Conservation (phyloP, 2,329 filamentous ascomycete species). For the Ophiobolus disseminans region DNA sequence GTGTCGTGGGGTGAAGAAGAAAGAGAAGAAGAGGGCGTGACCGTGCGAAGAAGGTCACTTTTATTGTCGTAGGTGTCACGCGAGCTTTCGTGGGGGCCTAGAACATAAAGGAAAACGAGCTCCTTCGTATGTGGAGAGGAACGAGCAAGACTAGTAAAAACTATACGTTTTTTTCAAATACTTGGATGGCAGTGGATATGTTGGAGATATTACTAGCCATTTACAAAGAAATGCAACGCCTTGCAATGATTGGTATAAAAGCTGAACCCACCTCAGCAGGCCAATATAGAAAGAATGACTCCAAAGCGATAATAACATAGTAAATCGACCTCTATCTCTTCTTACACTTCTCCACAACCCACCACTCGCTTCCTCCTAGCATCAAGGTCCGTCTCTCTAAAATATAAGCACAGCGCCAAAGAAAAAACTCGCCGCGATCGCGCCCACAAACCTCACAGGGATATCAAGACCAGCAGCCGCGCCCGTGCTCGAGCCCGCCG, state of each 20-base stretch:
- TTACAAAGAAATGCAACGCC: conserved; percentile 11
- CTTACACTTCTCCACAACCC: conserved; percentile 1
- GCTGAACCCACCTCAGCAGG: neutral
- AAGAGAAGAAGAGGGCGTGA: too few relatives aligned
- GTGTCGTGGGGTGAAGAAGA: too few relatives aligned
- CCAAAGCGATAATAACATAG: conserved; percentile 7
- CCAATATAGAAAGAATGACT: conserved; percentile 3
- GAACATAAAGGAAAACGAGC: too few relatives aligned
- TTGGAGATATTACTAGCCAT: neutral
- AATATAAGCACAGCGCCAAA: conserved; percentile 43
- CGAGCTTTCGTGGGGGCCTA: too few relatives aligned
- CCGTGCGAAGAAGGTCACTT: too few relatives aligned
- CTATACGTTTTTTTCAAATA: too few relatives aligned
- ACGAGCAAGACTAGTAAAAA: too few relatives aligned
- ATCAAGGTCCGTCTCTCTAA: conserved; percentile 21
- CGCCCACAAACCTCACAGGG: conserved; percentile 38
- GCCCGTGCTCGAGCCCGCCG: conserved; percentile 16
- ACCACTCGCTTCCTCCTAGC: neutral
- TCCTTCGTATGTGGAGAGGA: too few relatives aligned
- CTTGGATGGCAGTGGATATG: too few relatives aligned
- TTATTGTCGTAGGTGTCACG: too few relatives aligned
- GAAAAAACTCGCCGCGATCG: conserved; percentile 40
- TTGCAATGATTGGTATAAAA: conserved; percentile 18
- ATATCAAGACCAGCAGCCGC: conserved; percentile 33
- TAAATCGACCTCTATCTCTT: conserved; percentile 10